Conservation (phyloP, 441 rosid genomes). For the Adansonia madagascariensis region DNA sequence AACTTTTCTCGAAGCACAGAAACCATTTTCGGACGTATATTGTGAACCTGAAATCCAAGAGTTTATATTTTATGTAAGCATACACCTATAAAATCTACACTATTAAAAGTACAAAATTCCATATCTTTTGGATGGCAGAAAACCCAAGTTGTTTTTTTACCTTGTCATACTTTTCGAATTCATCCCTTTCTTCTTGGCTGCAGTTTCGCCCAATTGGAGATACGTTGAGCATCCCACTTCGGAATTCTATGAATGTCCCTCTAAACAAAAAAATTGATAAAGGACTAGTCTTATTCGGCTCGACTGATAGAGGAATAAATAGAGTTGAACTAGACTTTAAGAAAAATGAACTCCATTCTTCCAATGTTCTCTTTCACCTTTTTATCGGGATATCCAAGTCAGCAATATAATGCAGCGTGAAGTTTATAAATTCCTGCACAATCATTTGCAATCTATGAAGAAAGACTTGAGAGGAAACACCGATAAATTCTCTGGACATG, state of each 20-base stretch:
- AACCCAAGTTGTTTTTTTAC: slow-evolving; percentile 40
- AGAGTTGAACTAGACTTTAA: slow-evolving; percentile 18
- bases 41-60: slow-evolving; percentile 64
- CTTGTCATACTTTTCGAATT: slow-evolving; percentile 93
- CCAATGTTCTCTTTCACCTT: slow-evolving; percentile 53
- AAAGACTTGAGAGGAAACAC: slow-evolving; percentile 2
- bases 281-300: slow-evolving; percentile 21
- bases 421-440: slow-evolving; percentile 85
- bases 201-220: slow-evolving; percentile 98
- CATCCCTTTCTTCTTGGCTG: slow-evolving; percentile 99
- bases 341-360: slow-evolving; percentile 21
- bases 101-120: slow-evolving; percentile 9
- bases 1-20: slow-evolving; percentile 82
- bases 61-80: slow-evolving; percentile 21
- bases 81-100: slow-evolving; percentile 22
- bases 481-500: slow-evolving; percentile 4
- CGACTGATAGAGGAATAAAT: slow-evolving; percentile 18
- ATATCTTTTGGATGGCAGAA: slow-evolving; percentile 8
- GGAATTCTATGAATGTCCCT: slow-evolving; percentile 97
- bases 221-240: slow-evolving; percentile 95
- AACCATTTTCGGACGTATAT: slow-evolving; percentile 80
- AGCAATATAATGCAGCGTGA: slow-evolving; percentile 85
- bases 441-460: slow-evolving; percentile 32
- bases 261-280: slow-evolving; percentile 46
- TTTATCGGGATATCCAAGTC: slow-evolving; percentile 99